Evolutionary conservation across 2,329 filamentous ascomycete genomes (phyloP), one percentile per base, ranked within the genome.

Genomic region (Xylariaceae sp.): DNA sequence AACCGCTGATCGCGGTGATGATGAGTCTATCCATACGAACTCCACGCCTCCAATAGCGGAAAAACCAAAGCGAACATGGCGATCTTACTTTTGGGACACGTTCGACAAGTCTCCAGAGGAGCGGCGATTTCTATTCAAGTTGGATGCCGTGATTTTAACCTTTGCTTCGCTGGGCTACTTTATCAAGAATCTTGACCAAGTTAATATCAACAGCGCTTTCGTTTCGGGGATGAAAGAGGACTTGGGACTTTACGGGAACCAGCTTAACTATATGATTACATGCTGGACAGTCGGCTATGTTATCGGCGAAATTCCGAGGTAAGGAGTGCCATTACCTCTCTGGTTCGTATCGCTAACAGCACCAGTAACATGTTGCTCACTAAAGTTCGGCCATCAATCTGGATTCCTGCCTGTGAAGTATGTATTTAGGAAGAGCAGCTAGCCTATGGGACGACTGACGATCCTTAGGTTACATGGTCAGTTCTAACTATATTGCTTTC

Each of bases 81-180:
- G 71, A 20, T 79, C 77, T 0, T 77, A 78, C 44, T 9, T 81
- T n/a, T 81, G 79, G 78, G 78, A 81, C 56, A 78, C 77, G 0
- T 71, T 80, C 20, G 74, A 77, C 55, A 77, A 77, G 58, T 71
- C 72, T 0, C 73, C 73, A 0, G 72, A 74, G 46, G 76, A 78
- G 56, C 67, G 72, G 2, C 65, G 60, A 10, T 76, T 78, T 26
- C 63, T 79, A 10, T 72, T 77, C 63, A 79, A 77, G 61, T 64
- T 79, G 1, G 77, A 79, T 42, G 71, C 71, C 9, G 69, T 74
- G 1, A 68, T 79, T 43, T 60, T 75, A 41, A 74, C 73, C 1
- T 71, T 78, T 57, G 74, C 74, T 2, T 74, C 69, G 1, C 60
- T 76, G 3, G 75, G 72, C 2, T 79, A 76, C 57, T 79, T 79